Conservation (phyloP, 179 eudicot genomes). For the Nepenthes alata region DNA sequence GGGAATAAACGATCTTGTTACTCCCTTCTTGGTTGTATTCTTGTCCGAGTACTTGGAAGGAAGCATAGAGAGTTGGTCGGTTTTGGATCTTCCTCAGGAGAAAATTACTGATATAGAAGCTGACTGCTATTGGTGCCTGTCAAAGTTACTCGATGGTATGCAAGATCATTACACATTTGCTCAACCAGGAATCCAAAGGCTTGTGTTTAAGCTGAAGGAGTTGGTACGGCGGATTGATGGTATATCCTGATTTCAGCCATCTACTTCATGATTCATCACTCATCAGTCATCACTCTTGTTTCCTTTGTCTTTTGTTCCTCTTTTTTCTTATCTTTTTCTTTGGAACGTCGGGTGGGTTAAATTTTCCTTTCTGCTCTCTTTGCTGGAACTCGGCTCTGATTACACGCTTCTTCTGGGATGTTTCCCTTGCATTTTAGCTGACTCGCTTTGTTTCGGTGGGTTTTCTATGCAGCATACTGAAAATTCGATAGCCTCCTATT, state of each 20-base stretch:
- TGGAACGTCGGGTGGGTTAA: too few species aligned
- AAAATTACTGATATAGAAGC: slow-evolving; percentile 68
- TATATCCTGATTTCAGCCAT: slow-evolving; percentile 8
- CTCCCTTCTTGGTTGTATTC: slow-evolving; percentile 90
- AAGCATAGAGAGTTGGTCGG: slow-evolving; percentile 59
- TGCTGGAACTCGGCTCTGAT: too few species aligned
- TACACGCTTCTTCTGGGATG: too few species aligned
- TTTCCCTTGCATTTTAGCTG: too few species aligned
- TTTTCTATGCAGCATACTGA: too few species aligned
- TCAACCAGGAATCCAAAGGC: slow-evolving; percentile 97
- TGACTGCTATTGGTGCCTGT: slow-evolving; percentile 89
- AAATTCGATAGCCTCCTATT: too few species aligned
- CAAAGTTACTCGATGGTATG: slow-evolving; percentile 93
- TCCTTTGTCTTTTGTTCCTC: neutral
- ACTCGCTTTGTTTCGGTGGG: too few species aligned
- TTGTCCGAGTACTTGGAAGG: slow-evolving; percentile 79
- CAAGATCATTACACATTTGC: slow-evolving; percentile 99
- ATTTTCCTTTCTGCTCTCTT: too few species aligned
- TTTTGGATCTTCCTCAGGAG: slow-evolving; percentile 48
- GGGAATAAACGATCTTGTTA: slow-evolving; percentile 94
- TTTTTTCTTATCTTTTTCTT: neutral
- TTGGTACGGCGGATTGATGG: slow-evolving; percentile 88
- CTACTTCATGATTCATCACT: neutral
- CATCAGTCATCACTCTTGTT: neutral
- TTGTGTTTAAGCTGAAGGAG: slow-evolving; percentile 92